phyloP scores from a whole-genome alignment of 1,284 basidiomycete species.

The Trichosporon asahii region DNA sequence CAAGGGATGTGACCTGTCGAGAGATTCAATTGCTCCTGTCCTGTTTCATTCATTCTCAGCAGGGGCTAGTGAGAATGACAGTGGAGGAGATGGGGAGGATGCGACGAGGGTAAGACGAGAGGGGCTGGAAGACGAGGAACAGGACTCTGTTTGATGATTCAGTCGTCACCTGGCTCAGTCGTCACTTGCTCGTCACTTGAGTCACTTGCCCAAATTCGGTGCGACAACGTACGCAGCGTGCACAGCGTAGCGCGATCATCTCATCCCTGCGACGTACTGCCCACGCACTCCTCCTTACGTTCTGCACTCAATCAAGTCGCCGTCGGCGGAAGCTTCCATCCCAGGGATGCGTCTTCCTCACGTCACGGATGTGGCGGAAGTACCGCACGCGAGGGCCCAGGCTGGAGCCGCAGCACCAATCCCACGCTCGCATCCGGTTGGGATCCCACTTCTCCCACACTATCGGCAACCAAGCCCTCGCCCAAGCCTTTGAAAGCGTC shows the following conservation, averaged over 20 bases:
- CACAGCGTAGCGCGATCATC: neutral
- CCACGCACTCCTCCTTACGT: neutral
- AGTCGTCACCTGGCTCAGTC: neutral
- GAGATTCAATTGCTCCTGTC: neutral
- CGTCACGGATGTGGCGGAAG: slow-evolving; percentile 1
- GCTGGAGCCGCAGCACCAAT: neutral
- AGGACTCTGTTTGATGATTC: neutral
- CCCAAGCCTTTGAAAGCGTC: neutral
- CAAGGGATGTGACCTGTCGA: neutral
- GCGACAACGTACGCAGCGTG: neutral
- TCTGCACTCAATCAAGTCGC: neutral
- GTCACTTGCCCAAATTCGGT: neutral
- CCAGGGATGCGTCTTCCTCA: slow-evolving; percentile 3
- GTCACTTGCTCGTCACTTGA: neutral
- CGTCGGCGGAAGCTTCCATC: neutral
- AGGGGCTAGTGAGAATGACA: neutral
- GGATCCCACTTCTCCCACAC: neutral
- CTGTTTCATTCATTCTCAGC: neutral
- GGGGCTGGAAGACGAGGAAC: too few species aligned
- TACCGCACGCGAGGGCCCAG: neutral
- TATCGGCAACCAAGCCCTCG: neutral
- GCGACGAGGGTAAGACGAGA: too few species aligned
- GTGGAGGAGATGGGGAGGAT: neutral
- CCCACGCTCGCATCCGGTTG: neutral
- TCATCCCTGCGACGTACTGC: neutral